Evolutionary conservation across 1,284 basidiomycete species (phyloP), one percentile per base, ranked within the genome.

Genomic region (Sanghuangporus weigelae): DNA sequence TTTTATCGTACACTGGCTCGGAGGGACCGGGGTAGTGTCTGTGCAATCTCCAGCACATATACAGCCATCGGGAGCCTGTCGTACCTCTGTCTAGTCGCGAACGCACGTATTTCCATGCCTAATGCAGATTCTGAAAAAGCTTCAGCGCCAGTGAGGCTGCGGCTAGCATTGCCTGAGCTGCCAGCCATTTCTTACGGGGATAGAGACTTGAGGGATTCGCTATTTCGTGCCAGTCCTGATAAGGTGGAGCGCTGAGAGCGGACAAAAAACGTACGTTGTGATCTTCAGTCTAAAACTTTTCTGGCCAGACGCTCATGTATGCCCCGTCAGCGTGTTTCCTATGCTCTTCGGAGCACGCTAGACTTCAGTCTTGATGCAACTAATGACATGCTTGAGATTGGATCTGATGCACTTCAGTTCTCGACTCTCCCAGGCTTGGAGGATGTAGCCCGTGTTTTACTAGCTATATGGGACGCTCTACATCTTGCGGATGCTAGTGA

Each of bases 381-480:
- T 0, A 83, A 84, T 64, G 83, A 86, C 67, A 72, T 75, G 0
- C 76, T 87, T 5, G 69, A 73, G 35, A 58, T 79, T 3, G 76
- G 79, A 31, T 74, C 76, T 3, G 83, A 86, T 11, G 65, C 84
- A 10, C 73, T 87, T n/a, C 74, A 80, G 10, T 75, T 85, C 38
- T 82, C 76, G 0, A 86, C 87, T 11, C 69, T 89, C 23, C 80
- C 81, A 0, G 86, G 85, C 0, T 74, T 90, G 1, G 74, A 77
- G 6, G 72, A 78, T n/a, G 83, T 81, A 0, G 86, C 84, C 0
- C 75, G 73, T 44, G 79, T 79, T 6, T 70, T 90, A 38, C 66
- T 89, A n/a, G 72, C 73, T 14, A 85, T 89, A 19, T 89, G 87
- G 87, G 81, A 85, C 60, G 76, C 84, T 0, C 74, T 85, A 21